phyloP scores from a whole-genome alignment of 352 stramenopile genomes.

The Pythium dissimile region DNA sequence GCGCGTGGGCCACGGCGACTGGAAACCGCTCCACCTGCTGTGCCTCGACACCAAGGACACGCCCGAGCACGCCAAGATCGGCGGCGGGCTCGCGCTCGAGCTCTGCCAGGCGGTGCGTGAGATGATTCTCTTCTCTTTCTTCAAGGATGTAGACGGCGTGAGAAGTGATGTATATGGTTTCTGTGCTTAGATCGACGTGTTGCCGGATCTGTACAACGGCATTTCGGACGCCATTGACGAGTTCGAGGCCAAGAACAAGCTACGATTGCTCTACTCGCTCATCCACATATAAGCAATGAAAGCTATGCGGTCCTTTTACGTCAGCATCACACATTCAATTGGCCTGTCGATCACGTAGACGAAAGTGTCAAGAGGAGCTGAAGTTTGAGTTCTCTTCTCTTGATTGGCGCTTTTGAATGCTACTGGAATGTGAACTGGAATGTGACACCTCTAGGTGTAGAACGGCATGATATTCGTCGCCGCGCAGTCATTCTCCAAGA shows the following conservation, averaged over 20 bases:
- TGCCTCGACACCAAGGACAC: conserved; percentile 89
- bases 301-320: too few species aligned
- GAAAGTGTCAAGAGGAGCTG: too few species aligned
- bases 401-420: too few species aligned
- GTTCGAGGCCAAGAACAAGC: conserved; percentile 55
- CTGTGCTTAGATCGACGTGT: conserved; percentile 42
- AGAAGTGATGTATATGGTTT: background rate
- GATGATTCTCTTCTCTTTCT: background rate
- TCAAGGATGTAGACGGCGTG: background rate
- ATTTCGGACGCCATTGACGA: conserved; percentile 52
- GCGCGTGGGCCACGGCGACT: conserved; percentile 41
- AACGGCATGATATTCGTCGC: too few species aligned
- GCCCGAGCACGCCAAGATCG: conserved; percentile 80
- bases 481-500: too few species aligned
- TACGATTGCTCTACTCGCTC: conserved; percentile 65
- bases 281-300: conserved; percentile 64
- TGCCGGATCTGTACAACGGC: conserved; percentile 40
- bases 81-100: conserved; percentile 72
- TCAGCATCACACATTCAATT: too few species aligned
- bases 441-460: too few species aligned
- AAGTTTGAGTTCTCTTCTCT: too few species aligned
- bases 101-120: conserved; percentile 66
- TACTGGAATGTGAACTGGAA: too few species aligned
- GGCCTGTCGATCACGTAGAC: too few species aligned
- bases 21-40: conserved; percentile 73